Evolutionary conservation across 768 basidiomycete genomes (phyloP).

Genomic region (Leccinellum luteum): DNA sequence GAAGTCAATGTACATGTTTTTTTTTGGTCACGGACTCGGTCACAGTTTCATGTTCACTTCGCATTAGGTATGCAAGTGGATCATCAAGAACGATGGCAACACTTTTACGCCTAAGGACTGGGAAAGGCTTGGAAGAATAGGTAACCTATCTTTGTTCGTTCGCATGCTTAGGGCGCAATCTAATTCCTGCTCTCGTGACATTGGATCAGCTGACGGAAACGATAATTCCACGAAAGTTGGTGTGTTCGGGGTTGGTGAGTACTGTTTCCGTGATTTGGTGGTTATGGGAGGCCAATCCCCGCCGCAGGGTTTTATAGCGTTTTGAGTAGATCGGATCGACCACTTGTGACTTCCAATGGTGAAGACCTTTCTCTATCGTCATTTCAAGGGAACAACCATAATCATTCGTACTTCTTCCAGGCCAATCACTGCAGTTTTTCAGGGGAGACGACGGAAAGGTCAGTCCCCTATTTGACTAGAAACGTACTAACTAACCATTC

Average conservation of each 20-base stretch:
- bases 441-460: conserved; percentile 10
- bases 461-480: not conserved
- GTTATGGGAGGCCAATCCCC: not conserved
- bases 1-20: not conserved
- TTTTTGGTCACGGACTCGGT: not conserved
- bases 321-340: conserved; percentile 16
- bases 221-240: conserved; percentile 12
- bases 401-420: not conserved
- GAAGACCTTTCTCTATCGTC: not conserved
- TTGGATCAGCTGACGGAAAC: conserved; percentile 12
- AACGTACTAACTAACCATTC: not conserved
- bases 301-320: conserved; percentile 16
- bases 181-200: not conserved
- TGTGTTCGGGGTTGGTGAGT: conserved; percentile 18
- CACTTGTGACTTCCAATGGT: conserved; percentile 14
- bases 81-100: conserved; percentile 10
- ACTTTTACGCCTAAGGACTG: conserved; percentile 6
- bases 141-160: not conserved
- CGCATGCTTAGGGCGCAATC: not conserved
- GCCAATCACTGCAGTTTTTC: conserved; percentile 13
- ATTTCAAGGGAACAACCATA: not conserved
- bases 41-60: not conserved
- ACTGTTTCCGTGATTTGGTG: not conserved
- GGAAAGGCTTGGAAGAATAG: conserved; percentile 15
- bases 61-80: conserved; percentile 11